Base-by-base conservation (phyloP, 768 basidiomycete species). In the Agrocybe chaxingu region DNA sequence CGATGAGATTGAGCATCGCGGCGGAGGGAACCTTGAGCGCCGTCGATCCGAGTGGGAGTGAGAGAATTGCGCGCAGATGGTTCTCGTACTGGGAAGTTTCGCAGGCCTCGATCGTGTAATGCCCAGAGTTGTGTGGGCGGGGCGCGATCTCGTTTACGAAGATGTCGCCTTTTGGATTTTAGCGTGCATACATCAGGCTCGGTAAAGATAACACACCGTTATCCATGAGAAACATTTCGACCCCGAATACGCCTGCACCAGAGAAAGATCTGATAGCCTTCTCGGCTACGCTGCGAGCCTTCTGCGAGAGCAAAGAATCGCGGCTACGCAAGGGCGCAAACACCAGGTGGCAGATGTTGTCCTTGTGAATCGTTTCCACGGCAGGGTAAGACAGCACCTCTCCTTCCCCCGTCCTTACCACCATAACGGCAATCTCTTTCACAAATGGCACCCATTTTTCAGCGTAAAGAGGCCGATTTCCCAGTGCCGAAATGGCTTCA, bases 61-160 rank as follows among this genome's bases (percentile, higher is more conserved):
- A 80, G 10, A 98, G 83, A 66, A 99, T 95, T 13, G 94, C 90
- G 33, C 94, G 92, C 45, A 98, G 85, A 67, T 98, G 97, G 58
- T 98, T 97, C 67, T 93, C 92, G 70, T 91, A 99, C 70, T 98
- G 97, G 2, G 96, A 98, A 2, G 93, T 91, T 58, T 92, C 78
- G 67, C 94, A 98, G 0, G 96, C 94, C 71, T 98, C 97, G 62
- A 98, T 98, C 29, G 95, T 97, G 68, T 98, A 96, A 66, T 99
- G 97, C 0, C 96, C 97, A 7, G 95, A 98, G 71, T 98, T 99
- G 66, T 99, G 97, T 1, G 97, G 96, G 12, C 97, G 82, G 9
- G 97, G 97, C 0, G 97, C 97, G 53, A 99, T 96, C 71, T 99
- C 97, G 67, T 99, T 99, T 55, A 99, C 80, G 51, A 84, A 83